phyloP scores from a whole-genome alignment of 441 rosid genomes.

The Croton laevigatus region DNA sequence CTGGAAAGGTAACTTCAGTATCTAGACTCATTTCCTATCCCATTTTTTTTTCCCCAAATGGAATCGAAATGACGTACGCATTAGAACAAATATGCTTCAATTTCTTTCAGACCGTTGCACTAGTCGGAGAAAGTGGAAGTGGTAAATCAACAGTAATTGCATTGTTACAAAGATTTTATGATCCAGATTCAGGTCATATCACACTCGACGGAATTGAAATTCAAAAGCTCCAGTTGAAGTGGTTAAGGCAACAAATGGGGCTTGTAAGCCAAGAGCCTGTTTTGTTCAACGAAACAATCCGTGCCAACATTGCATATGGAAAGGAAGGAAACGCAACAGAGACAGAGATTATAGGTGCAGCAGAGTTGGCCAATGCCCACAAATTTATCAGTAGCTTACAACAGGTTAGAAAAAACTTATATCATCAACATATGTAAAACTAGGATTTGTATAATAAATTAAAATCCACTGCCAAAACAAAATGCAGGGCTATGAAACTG shows the following conservation, averaged over 20 bases:
- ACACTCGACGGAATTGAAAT: constrained; percentile 71
- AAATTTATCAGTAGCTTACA: constrained; percentile 65
- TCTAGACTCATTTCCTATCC: neutral
- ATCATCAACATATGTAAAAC: too few species aligned
- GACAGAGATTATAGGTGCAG: constrained; percentile 35
- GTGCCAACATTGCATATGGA: constrained; percentile 70
- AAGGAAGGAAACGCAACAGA: constrained; percentile 9
- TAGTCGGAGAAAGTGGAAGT: constrained; percentile 93
- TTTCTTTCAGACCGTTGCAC: constrained; percentile 64
- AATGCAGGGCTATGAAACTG: constrained; percentile 61
- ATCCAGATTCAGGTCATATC: constrained; percentile 67
- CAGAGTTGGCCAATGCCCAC: constrained; percentile 81
- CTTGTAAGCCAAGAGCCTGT: constrained; percentile 78
- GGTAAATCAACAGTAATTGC: constrained; percentile 78
- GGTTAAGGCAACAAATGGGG: constrained; percentile 82
- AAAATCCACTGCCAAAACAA: neutral
- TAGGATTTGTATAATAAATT: too few species aligned
- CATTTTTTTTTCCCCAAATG: neutral
- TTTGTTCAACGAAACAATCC: constrained; percentile 71
- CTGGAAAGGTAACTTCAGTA: constrained; percentile 61
- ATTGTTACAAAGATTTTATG: constrained; percentile 72
- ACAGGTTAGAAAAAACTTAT: constrained; percentile 38
- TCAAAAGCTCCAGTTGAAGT: constrained; percentile 48
- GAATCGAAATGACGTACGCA: constrained; percentile 53
- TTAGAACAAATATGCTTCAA: constrained; percentile 15